Conservation (phyloP, 495 filamentous ascomycete species). For the Aspergillus sclerotiicarbonarius region DNA sequence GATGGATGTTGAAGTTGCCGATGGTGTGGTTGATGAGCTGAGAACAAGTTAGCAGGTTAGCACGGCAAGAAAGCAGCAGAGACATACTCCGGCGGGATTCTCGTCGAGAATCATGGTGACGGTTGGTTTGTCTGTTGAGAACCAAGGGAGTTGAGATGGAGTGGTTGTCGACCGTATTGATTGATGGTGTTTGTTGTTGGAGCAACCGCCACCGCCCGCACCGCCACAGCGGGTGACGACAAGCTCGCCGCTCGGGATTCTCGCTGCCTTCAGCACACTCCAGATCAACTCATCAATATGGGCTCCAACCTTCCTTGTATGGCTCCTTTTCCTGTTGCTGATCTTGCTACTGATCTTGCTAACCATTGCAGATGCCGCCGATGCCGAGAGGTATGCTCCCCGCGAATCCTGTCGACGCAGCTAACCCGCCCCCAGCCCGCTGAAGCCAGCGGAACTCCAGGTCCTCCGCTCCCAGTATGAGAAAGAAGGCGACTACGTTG, state of each 20-base stretch:
- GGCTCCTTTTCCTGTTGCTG: conserved; percentile 28
- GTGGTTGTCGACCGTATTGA: neutral
- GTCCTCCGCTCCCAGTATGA: conserved; percentile 92
- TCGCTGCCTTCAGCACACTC: neutral
- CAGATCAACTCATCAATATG: conserved; percentile 40
- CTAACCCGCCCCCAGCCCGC: conserved; percentile 55
- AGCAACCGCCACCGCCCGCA: conserved; percentile 47
- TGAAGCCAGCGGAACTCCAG: conserved; percentile 85
- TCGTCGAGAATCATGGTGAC: conserved; percentile 93
- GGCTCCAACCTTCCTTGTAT: conserved; percentile 67
- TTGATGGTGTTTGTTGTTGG: conserved; percentile 43
- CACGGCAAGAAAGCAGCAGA: no score
- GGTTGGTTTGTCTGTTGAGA: neutral
- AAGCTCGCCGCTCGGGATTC: neutral
- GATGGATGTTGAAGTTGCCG: conserved; percentile 88
- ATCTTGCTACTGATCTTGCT: conserved; percentile 14
- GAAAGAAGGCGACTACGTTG: conserved; percentile 93
- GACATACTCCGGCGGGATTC: conserved; percentile 77
- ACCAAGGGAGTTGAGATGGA: neutral
- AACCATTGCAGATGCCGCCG: conserved; percentile 74
- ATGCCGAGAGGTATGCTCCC: conserved; percentile 86
- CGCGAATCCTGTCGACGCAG: conserved; percentile 1
- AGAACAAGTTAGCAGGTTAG: no score
- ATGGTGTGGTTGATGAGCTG: conserved; percentile 89
- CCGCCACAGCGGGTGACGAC: conserved; percentile 36